Evolutionary conservation across 345 rosid genomes (phyloP), one percentile per base, ranked within the genome.

Genomic region (Rhodamnia rubescens): DNA sequence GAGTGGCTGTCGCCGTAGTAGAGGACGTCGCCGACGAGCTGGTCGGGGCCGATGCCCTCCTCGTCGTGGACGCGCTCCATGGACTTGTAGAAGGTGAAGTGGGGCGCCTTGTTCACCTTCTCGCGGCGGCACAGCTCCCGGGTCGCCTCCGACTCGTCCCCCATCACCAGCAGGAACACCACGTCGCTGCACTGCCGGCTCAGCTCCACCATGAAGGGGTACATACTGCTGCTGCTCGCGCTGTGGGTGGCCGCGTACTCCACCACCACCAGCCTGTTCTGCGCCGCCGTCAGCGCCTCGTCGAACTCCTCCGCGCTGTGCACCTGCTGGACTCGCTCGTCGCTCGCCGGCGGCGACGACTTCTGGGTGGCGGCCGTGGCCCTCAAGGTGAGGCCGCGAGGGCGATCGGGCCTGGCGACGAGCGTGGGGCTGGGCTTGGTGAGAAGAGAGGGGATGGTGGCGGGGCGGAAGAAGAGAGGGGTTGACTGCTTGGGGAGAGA

Each of bases 1-100:
- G 96, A 93, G 88, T 97, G 99, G 85, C 81, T 95, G 85, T 97
- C 99, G 0, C 99, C 98, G 90, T 97, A 97, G 91, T 95, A 97
- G n/a, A 97, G 75, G 86, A 97, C 99, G 83, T 95, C 98, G 24
- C 99, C 98, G 87, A 91, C 85, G 8, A 95, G 89, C 89, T 69
- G 93, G 85, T 97, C 99, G 3, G 98, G 99, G 2, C 93, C 98
- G 40, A 97, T 94, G 7, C 90, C 98, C 87, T 95, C 98, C 87
- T 97, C 99, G 83, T 97, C 99, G 86, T 97, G 99, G 56, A 97
- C 92, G 87, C 93, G 94, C 86, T 95, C 98, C 96, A 90, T 91
- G 91, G 89, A 89, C 86, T 97, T 95, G 92, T 95, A 95, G 91
- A 97, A 97, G 90, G 92, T 94, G 84, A 97, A 97, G 91, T 95